These are phyloP conservation scores for Erodium moschatum DNA, from an alignment of 441 rosid genomes.

Conservation along the genomic window DNA sequence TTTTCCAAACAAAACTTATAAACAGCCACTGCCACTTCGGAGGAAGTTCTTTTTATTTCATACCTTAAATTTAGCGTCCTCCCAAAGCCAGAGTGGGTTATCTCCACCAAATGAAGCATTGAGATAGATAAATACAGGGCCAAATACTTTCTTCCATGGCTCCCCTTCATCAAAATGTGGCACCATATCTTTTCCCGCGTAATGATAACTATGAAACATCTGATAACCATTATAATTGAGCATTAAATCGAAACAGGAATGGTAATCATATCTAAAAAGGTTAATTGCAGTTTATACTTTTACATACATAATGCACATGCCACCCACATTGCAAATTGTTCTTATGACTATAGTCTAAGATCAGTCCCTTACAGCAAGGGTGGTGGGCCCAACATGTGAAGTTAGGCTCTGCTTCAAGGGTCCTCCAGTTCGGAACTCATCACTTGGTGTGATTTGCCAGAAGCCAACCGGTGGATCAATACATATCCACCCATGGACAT, in stretches of 20 bases:
- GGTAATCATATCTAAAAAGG: neutral
- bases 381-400: constrained; percentile 76
- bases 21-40: neutral
- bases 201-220: constrained; percentile 86
- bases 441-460: constrained; percentile 89
- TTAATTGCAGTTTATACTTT: too few species aligned
- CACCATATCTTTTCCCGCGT: constrained; percentile 71
- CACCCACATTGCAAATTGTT: neutral
- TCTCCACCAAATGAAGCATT: constrained; percentile 35
- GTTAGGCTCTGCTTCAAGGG: constrained; percentile 74
- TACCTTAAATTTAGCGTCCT: constrained; percentile 72
- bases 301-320: too few species aligned
- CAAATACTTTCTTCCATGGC: constrained; percentile 80
- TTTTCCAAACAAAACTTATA: neutral
- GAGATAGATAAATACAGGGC: constrained; percentile 63
- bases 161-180: constrained; percentile 48
- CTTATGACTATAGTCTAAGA: constrained; percentile 1
- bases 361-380: constrained; percentile 49
- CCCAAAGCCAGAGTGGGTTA: constrained; percentile 54
- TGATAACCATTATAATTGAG: constrained; percentile 19
- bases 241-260: neutral
- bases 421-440: constrained; percentile 82
- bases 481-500: constrained; percentile 84
- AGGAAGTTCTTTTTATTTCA: neutral
- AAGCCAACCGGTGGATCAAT: constrained; percentile 47